phyloP scores from a whole-genome alignment of 768 basidiomycete genomes.

The Crucibulum laeve region DNA sequence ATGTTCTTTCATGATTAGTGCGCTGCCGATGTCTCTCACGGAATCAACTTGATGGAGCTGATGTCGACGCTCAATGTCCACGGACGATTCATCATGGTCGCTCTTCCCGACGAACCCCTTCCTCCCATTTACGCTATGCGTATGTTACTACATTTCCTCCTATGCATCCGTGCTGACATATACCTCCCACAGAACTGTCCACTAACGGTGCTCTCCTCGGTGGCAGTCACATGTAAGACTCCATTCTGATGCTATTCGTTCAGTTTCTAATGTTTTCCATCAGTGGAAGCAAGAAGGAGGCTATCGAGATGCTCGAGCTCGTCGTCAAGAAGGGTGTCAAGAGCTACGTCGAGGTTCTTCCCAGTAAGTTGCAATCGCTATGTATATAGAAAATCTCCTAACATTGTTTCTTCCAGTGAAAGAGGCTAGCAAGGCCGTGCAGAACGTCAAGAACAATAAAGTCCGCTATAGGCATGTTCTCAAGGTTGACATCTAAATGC shows the following conservation, averaged over 20 bases:
- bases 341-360: constrained; percentile 40
- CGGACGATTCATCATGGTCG: constrained; percentile 54
- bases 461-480: constrained; percentile 55
- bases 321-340: constrained; percentile 50
- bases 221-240: constrained; percentile 23
- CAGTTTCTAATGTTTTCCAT: constrained; percentile 20
- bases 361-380: constrained; percentile 20
- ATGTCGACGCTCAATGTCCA: constrained; percentile 44
- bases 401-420: constrained; percentile 24
- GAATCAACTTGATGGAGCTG: constrained; percentile 25
- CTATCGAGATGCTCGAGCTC: constrained; percentile 55
- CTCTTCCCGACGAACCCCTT: constrained; percentile 46
- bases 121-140: constrained; percentile 28
- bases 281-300: constrained; percentile 57
- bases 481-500: too few relatives aligned
- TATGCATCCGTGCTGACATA: constrained; percentile 5
- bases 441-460: constrained; percentile 39
- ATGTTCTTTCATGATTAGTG: constrained; percentile 14
- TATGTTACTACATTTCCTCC: constrained; percentile 19
- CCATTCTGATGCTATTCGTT: constrained; percentile 3
- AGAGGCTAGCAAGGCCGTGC: constrained; percentile 42
- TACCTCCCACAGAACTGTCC: constrained; percentile 13
- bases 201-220: constrained; percentile 20
- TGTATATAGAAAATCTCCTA: neutral
- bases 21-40: constrained; percentile 22